phyloP scores from a whole-genome alignment of 2,329 filamentous ascomycete genomes.

The Colletotrichum sp. region DNA sequence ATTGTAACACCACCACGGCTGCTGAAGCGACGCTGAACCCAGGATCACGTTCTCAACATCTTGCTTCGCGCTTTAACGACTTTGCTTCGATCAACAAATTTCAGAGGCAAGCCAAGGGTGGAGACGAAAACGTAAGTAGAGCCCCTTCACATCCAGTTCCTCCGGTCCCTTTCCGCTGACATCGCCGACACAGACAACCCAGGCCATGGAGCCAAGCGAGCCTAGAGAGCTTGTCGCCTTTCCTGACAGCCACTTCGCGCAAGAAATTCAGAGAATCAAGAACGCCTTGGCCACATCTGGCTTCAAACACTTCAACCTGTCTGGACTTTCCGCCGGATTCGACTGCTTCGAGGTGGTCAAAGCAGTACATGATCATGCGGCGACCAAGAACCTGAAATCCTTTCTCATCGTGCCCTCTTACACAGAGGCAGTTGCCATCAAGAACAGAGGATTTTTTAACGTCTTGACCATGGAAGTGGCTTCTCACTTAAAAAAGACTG shows the following conservation, averaged over 20 bases:
- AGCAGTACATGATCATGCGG: background rate
- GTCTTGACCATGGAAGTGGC: background rate
- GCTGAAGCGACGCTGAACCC: background rate
- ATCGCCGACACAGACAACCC: background rate
- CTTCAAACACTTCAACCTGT: background rate
- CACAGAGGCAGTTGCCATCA: background rate
- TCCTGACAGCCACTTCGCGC: background rate
- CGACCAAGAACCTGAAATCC: background rate
- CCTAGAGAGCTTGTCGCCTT: background rate
- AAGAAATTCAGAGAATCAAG: background rate
- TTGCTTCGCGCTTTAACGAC: background rate
- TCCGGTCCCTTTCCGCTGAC: background rate
- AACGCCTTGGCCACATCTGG: background rate
- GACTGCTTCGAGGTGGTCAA: background rate
- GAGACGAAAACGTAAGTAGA: background rate
- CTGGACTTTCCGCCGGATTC: background rate
- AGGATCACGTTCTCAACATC: background rate
- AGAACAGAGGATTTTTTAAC: background rate
- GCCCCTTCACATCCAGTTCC: background rate
- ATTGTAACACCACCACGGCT: background rate
- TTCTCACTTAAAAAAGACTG: background rate
- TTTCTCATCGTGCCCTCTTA: background rate
- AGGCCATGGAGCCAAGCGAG: background rate
- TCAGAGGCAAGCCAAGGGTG: background rate
- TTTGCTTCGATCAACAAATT: background rate